Conservation (phyloP, 108 stramenopile species). For the Cyclotella kingstonii region DNA sequence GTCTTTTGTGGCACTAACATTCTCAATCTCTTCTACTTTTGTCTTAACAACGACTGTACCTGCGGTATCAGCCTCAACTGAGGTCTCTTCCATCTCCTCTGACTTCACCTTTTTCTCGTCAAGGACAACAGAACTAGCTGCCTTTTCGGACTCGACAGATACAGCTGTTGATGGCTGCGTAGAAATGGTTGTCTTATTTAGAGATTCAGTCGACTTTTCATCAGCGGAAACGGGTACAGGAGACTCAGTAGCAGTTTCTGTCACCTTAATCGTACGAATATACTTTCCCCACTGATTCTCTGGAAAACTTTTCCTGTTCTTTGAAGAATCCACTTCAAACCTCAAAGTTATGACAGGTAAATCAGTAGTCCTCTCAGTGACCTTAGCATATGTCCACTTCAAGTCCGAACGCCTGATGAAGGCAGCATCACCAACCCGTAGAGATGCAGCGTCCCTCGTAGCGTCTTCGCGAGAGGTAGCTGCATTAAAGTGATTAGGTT, state of each 20-base stretch:
- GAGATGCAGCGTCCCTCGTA: constrained; percentile 11
- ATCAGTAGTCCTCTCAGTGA: constrained; percentile 20
- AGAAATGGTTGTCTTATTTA: neutral
- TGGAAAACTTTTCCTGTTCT: constrained; percentile 39
- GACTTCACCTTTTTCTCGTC: constrained; percentile 5
- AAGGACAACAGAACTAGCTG: neutral
- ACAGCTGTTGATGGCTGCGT: neutral
- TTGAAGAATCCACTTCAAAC: constrained; percentile 34
- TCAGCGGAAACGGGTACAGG: neutral
- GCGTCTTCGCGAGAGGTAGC: constrained; percentile 31
- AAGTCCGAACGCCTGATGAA: constrained; percentile 45
- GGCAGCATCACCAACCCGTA: constrained; percentile 28
- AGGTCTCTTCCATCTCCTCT: neutral
- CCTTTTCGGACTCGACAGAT: neutral
- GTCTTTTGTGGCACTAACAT: neutral
- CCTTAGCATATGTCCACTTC: constrained; percentile 39
- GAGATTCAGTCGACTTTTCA: neutral
- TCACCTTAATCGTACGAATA: constrained; percentile 26
- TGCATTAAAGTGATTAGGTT: constrained; percentile 29
- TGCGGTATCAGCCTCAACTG: neutral
- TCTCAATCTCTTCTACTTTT: neutral
- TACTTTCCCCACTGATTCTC: constrained; percentile 46
- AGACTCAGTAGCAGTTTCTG: neutral
- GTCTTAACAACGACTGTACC: neutral
- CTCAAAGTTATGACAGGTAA: constrained; percentile 10